Conservation (phyloP, 345 rosid species). For the Capsella bursapastoris region DNA sequence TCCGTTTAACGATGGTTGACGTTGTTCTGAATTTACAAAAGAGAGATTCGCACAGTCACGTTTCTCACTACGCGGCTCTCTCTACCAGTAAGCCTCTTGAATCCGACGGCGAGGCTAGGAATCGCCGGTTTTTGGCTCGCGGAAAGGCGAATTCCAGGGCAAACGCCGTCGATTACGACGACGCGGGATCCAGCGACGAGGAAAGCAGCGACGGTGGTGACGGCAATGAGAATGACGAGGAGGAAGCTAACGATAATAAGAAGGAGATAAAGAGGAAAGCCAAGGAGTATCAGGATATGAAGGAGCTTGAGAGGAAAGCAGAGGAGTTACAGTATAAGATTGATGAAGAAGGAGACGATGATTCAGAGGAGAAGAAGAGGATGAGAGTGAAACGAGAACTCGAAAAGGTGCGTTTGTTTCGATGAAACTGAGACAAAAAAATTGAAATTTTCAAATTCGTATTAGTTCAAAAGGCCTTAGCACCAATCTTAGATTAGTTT, state of each 20-base stretch:
- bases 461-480: neutral
- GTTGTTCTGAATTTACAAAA: conserved; percentile 55
- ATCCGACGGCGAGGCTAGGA: conserved; percentile 59
- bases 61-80: conserved; percentile 42
- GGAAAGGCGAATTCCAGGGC: conserved; percentile 69
- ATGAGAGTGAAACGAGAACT: conserved; percentile 86
- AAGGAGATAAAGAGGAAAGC: conserved; percentile 75
- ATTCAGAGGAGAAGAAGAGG: conserved; percentile 85
- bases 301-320: conserved; percentile 83
- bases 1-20: conserved; percentile 56
- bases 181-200: conserved; percentile 61
- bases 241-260: conserved; percentile 60
- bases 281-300: conserved; percentile 83
- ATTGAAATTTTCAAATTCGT: neutral
- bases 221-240: conserved; percentile 56
- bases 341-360: conserved; percentile 66
- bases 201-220: conserved; percentile 52
- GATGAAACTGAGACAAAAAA: neutral
- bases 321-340: conserved; percentile 77
- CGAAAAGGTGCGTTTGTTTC: conserved; percentile 59
- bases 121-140: conserved; percentile 50
- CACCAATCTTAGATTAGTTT: conserved; percentile 1
- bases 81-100: conserved; percentile 55
- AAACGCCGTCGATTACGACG: conserved; percentile 75
- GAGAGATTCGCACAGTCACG: conserved; percentile 52